A percentile compares a stretch with the other conserved stretches of the same genome.
phyloP scores from a whole-genome alignment of 1,284 basidiomycete genomes.

The Gomphus bonarii region DNA sequence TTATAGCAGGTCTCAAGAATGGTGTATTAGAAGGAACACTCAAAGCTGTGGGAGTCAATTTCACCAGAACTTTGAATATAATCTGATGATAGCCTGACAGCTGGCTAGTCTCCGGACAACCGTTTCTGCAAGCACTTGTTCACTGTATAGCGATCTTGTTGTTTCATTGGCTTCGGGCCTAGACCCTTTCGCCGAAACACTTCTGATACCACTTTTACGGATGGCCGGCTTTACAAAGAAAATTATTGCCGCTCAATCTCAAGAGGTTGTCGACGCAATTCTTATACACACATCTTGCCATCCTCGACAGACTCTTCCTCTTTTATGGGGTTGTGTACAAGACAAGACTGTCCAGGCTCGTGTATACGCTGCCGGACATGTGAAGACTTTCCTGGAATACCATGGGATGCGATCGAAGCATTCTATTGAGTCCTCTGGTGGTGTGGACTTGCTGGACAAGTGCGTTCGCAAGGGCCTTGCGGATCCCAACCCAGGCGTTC shows the following conservation, averaged over 20 bases:
- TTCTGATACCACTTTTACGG: slow-evolving; percentile 69
- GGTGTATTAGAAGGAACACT: slow-evolving; percentile 75
- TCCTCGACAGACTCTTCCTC: slow-evolving; percentile 59
- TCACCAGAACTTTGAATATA: slow-evolving; percentile 5
- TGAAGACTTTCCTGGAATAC: slow-evolving; percentile 63
- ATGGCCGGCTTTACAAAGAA: slow-evolving; percentile 97
- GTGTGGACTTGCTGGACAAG: slow-evolving; percentile 63
- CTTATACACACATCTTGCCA: slow-evolving; percentile 64
- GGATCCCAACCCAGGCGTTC: slow-evolving; percentile 76
- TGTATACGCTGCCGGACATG: slow-evolving; percentile 54
- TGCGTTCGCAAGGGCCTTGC: slow-evolving; percentile 59
- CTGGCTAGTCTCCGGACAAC: slow-evolving; percentile 88
- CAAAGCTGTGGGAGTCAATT: slow-evolving; percentile 62
- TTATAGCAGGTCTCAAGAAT: slow-evolving; percentile 65
- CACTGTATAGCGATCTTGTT: slow-evolving; percentile 72
- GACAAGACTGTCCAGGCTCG: slow-evolving; percentile 83
- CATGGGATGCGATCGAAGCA: slow-evolving; percentile 56
- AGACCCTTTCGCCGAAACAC: slow-evolving; percentile 68
- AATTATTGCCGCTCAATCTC: slow-evolving; percentile 81
- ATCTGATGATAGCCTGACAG: slow-evolving; percentile 29
- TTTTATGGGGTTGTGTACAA: slow-evolving; percentile 64
- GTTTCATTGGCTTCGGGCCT: slow-evolving; percentile 56
- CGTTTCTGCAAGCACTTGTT: slow-evolving; percentile 72
- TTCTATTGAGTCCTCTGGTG: slow-evolving; percentile 55
- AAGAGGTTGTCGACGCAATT: slow-evolving; percentile 59